These are phyloP conservation scores for Leccinum subtestaceum DNA, from an alignment of 768 basidiomycete genomes.

Conservation along the genomic window DNA sequence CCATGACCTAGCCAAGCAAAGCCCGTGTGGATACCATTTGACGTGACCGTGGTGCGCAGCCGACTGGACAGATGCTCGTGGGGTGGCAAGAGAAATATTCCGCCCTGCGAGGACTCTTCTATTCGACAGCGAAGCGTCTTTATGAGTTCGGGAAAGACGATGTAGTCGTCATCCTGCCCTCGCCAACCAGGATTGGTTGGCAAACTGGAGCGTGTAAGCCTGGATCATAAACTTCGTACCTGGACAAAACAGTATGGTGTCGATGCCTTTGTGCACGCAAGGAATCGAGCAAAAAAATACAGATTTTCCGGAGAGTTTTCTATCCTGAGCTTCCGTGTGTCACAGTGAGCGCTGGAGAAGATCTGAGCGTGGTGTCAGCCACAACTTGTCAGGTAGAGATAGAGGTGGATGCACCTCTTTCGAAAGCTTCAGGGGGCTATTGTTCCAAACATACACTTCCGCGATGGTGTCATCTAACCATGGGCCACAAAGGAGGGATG, in stretches of 20 bases:
- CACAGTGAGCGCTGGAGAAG: constrained; percentile 42
- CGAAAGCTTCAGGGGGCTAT: constrained; percentile 44
- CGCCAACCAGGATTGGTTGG: constrained; percentile 2
- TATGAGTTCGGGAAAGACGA: constrained; percentile 57
- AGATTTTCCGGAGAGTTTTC: constrained; percentile 55
- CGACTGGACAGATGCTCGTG: constrained; percentile 58
- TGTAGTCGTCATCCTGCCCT: constrained; percentile 65
- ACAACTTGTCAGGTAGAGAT: neutral
- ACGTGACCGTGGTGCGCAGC: constrained; percentile 42
- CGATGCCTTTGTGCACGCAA: constrained; percentile 50
- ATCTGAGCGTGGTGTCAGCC: constrained; percentile 31
- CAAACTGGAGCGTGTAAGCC: neutral
- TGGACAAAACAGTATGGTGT: constrained; percentile 65
- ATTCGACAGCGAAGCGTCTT: constrained; percentile 45
- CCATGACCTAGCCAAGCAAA: constrained; percentile 72
- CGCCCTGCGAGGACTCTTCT: constrained; percentile 18
- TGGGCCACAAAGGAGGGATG: constrained; percentile 47
- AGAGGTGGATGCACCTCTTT: constrained; percentile 36
- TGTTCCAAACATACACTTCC: constrained; percentile 61
- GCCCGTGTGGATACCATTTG: constrained; percentile 44
- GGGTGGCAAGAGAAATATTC: constrained; percentile 56
- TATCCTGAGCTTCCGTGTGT: constrained; percentile 44
- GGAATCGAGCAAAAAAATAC: constrained; percentile 61
- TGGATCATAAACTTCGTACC: constrained; percentile 31
- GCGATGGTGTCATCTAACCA: constrained; percentile 44